phyloP scores from a whole-genome alignment of 148 eudicot species.

The Pharnaceum exiguum region DNA sequence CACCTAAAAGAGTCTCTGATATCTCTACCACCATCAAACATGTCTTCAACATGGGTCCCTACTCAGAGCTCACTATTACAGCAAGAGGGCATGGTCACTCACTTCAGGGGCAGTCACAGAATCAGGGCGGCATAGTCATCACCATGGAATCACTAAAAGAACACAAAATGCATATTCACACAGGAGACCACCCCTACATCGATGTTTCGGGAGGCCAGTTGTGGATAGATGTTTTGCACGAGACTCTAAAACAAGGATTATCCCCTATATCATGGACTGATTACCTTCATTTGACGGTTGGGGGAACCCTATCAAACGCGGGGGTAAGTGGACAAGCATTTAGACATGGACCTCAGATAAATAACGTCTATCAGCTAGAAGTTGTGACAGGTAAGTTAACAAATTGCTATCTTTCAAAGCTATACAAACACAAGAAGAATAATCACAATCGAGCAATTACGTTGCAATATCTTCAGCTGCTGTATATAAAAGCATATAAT shows the following conservation, averaged over 20 bases:
- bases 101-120: constrained; percentile 82
- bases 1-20: constrained; percentile 73
- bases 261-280: constrained; percentile 96
- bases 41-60: constrained; percentile 56
- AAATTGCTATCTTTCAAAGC: neutral
- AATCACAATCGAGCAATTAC: neutral
- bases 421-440: neutral
- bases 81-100: constrained; percentile 98
- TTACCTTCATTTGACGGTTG: constrained; percentile 88
- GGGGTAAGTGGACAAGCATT: constrained; percentile 97
- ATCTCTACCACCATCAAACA: constrained; percentile 55
- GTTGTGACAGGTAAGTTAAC: constrained; percentile 73
- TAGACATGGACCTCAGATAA: constrained; percentile 84
- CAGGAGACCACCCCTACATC: constrained; percentile 52
- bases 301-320: constrained; percentile 93
- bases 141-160: constrained; percentile 74
- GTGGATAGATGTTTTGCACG: constrained; percentile 85
- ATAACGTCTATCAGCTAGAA: constrained; percentile 74
- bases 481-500: no score
- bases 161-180: constrained; percentile 47
- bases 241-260: constrained; percentile 68
- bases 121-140: constrained; percentile 62
- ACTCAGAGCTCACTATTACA: constrained; percentile 59
- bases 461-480: no score
- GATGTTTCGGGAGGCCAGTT: constrained; percentile 85